phyloP scores from a whole-genome alignment of 768 basidiomycete genomes.

The Crucibulum laeve region DNA sequence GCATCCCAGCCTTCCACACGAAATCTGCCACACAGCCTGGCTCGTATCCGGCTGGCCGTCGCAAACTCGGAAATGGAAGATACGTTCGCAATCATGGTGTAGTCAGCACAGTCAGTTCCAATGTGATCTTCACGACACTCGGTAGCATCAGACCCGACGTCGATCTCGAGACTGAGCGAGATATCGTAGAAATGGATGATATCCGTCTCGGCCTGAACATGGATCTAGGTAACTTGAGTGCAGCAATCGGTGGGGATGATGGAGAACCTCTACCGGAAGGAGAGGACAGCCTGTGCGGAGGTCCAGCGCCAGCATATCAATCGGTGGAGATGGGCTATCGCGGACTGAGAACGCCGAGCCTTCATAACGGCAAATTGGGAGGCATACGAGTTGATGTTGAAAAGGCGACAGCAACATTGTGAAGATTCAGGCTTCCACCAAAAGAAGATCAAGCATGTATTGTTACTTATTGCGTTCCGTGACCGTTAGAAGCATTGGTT shows the following conservation, averaged over 20 bases:
- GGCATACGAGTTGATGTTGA: slow-evolving; percentile 63
- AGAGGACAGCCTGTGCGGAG: slow-evolving; percentile 32
- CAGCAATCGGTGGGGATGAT: slow-evolving; percentile 48
- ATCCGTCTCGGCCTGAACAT: slow-evolving; percentile 52
- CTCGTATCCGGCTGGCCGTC: slow-evolving; percentile 46
- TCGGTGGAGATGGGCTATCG: slow-evolving; percentile 46
- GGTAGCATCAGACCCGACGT: slow-evolving; percentile 54
- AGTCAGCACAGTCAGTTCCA: slow-evolving; percentile 53
- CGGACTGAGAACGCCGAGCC: slow-evolving; percentile 18
- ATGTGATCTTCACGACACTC: slow-evolving; percentile 59
- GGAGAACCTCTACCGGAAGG: slow-evolving; percentile 45
- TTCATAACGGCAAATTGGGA: slow-evolving; percentile 25
- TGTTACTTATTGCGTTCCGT: neutral
- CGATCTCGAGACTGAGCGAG: slow-evolving; percentile 45
- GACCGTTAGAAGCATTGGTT: too few relatives aligned
- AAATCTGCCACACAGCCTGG: slow-evolving; percentile 54
- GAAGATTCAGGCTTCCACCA: slow-evolving; percentile 7
- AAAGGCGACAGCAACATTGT: slow-evolving; percentile 51
- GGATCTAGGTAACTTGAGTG: slow-evolving; percentile 44
- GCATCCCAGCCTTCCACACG: slow-evolving; percentile 61
- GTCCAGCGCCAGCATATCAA: slow-evolving; percentile 53
- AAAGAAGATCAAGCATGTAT: neutral
- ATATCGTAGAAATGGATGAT: slow-evolving; percentile 54
- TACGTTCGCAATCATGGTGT: slow-evolving; percentile 37
- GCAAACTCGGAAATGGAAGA: slow-evolving; percentile 30